These are phyloP conservation scores for Chloromonas sp. DNA, from an alignment of 163 green algal genomes.

Conservation along the genomic window DNA sequence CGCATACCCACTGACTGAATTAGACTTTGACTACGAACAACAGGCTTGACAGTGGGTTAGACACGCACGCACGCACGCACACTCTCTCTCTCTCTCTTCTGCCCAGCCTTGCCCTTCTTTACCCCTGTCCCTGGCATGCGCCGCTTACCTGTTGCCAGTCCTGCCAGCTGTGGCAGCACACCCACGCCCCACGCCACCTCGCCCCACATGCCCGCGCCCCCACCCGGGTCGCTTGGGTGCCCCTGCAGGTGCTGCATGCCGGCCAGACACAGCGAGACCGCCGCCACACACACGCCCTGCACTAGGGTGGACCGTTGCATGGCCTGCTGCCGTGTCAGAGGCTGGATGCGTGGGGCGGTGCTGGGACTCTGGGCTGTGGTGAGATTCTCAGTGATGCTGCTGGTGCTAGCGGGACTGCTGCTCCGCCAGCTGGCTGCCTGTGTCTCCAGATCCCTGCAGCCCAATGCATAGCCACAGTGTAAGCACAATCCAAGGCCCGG, in stretches of 20 bases:
- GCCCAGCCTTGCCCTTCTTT: not conserved
- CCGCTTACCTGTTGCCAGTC: not conserved
- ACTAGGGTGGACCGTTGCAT: not conserved
- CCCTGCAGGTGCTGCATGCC: not conserved
- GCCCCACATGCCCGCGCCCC: not conserved
- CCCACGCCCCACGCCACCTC: not conserved
- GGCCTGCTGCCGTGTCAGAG: not conserved
- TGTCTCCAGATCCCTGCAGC: not conserved
- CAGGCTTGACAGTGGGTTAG: too few species aligned
- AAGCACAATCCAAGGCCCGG: too few species aligned
- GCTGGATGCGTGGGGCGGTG: not conserved
- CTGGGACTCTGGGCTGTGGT: not conserved
- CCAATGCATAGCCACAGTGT: too few species aligned
- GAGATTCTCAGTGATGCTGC: not conserved
- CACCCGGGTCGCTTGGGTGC: not conserved
- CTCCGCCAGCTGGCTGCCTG: not conserved
- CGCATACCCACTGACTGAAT: too few species aligned
- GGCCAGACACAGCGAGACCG: not conserved
- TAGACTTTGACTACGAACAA: too few species aligned
- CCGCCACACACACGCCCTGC: not conserved
- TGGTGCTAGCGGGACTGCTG: not conserved
- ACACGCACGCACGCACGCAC: not conserved
- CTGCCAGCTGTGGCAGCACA: not conserved
- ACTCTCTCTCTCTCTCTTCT: not conserved
- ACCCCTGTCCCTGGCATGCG: not conserved